Evolutionary conservation across 768 basidiomycete species (phyloP).

Genomic region (Collybia mongolica): DNA sequence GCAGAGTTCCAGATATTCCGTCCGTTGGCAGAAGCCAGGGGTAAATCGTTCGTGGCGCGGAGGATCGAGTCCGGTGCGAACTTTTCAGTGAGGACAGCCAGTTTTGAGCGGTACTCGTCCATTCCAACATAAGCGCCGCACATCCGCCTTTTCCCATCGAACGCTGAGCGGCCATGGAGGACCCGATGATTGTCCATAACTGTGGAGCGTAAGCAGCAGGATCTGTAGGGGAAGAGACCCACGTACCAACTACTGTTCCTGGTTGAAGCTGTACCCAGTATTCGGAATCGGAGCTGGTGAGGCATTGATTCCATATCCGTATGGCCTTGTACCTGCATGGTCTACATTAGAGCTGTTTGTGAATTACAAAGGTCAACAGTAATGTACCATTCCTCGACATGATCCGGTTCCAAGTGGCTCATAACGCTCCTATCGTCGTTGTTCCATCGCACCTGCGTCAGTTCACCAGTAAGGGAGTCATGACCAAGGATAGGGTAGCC

Average conservation of each 20-base stretch:
- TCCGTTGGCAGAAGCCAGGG: constrained; percentile 25
- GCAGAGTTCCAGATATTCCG: constrained; percentile 60
- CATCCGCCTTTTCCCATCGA: constrained; percentile 85
- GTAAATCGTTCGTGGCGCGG: constrained; percentile 21
- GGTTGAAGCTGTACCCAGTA: constrained; percentile 90
- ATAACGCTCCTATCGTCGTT: constrained; percentile 91
- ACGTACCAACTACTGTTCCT: constrained; percentile 82
- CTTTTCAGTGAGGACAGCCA: constrained; percentile 64
- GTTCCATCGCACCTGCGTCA: constrained; percentile 88
- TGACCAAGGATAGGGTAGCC: constrained; percentile 76
- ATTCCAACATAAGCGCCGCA: constrained; percentile 93
- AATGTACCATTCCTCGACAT: constrained; percentile 74
- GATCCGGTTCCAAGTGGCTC: constrained; percentile 49
- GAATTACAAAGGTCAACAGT: too few species aligned
- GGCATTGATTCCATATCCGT: constrained; percentile 68
- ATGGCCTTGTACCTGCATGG: constrained; percentile 73
- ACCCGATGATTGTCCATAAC: constrained; percentile 94
- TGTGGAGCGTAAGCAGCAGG: constrained; percentile 19
- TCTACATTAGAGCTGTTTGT: background rate
- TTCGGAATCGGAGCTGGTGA: constrained; percentile 81
- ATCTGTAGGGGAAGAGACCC: background rate
- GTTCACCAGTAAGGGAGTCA: constrained; percentile 54
- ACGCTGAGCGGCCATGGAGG: constrained; percentile 90
- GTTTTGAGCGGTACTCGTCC: constrained; percentile 86
- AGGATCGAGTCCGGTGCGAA: constrained; percentile 39